Evolutionary conservation across 257 asterid species (phyloP).

Genomic region (Echium plantagineum): DNA sequence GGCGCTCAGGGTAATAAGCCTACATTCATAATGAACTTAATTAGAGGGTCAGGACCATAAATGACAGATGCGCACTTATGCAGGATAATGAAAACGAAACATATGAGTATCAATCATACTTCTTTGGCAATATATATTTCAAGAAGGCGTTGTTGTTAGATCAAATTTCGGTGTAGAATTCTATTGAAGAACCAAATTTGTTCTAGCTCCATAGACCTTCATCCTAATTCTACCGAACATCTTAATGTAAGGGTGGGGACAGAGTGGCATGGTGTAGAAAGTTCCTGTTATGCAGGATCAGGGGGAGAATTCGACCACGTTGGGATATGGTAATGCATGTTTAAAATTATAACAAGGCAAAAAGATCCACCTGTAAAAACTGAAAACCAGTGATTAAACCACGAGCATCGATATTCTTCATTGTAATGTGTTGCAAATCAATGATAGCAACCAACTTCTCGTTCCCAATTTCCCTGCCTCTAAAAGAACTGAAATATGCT

Average conservation of each 20-base stretch:
- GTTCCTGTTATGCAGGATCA: no score
- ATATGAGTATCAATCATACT: background rate
- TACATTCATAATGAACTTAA: background rate
- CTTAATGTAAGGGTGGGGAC: no score
- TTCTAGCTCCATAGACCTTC: no score
- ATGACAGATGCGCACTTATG: no score
- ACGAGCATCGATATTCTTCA: constrained; percentile 61
- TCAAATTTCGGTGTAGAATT: no score
- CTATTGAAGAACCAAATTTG: no score
- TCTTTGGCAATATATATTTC: no score
- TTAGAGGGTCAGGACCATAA: background rate
- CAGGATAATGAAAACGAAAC: background rate
- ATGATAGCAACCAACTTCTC: constrained; percentile 48
- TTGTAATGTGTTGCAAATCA: constrained; percentile 48
- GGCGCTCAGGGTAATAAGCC: constrained; percentile 78
- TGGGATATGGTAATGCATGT: background rate
- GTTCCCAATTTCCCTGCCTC: constrained; percentile 51
- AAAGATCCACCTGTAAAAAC: constrained; percentile 55
- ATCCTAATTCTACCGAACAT: no score
- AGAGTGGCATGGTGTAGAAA: no score
- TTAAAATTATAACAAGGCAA: background rate
- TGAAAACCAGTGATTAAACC: constrained; percentile 66
- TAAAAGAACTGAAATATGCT: constrained; percentile 37
- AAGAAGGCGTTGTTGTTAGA: no score
- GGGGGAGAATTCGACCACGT: background rate